Conservation (phyloP, 1,284 basidiomycete genomes). For the Cutaneotrichosporon sp. region DNA sequence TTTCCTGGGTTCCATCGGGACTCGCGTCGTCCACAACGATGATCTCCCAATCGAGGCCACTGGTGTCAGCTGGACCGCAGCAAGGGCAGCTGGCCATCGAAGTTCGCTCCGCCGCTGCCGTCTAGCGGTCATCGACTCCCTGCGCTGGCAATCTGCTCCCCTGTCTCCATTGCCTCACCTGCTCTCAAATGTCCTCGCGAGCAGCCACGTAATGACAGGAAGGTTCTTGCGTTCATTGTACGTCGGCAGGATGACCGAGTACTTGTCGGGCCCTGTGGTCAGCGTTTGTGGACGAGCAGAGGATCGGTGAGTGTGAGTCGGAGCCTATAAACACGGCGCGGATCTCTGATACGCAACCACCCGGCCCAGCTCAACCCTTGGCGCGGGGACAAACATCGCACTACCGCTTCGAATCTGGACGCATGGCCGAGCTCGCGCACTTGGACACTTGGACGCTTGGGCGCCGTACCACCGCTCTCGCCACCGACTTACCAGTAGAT, state of each 20-base stretch:
- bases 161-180: no score
- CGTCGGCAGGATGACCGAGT: slow-evolving; percentile 84
- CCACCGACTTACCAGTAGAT: not conserved
- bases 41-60: slow-evolving; percentile 69
- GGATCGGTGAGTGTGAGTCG: no score
- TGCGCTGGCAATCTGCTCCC: no score
- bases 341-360: no score
- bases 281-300: not conserved
- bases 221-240: slow-evolving; percentile 91
- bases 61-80: slow-evolving; percentile 27
- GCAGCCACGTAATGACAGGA: slow-evolving; percentile 76
- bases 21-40: slow-evolving; percentile 87
- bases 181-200: slow-evolving; percentile 67
- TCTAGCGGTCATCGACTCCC: no score
- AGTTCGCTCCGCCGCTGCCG: no score
- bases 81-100: not conserved
- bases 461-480: not conserved
- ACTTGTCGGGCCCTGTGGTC: slow-evolving; percentile 53
- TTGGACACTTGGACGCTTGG: no score
- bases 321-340: no score
- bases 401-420: no score
- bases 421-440: no score
- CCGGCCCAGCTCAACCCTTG: no score
- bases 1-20: slow-evolving; percentile 84
- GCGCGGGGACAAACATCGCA: no score